Base-by-base conservation (phyloP, 495 filamentous ascomycete genomes). In the Darksidea phi region DNA sequence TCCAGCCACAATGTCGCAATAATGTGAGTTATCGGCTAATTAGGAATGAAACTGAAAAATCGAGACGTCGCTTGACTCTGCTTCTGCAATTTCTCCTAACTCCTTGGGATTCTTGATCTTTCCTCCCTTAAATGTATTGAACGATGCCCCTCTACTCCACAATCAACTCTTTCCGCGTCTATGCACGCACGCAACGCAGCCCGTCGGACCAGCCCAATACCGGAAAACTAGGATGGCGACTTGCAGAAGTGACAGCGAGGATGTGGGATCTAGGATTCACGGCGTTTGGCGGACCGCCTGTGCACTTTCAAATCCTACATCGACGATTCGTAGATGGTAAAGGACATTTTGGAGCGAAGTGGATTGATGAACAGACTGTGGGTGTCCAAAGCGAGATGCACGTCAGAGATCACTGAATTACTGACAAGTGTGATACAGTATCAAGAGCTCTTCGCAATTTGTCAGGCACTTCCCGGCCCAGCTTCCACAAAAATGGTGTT, bases 401-500 rank as follows among this genome's bases (percentile, higher is more conserved):
- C n/a, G n/a, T n/a, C n/a, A 10, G n/a, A n/a, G n/a, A n/a, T n/a
- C n/a, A n/a, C n/a, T n/a, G n/a, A n/a, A n/a, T n/a, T n/a, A n/a
- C n/a, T n/a, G n/a, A n/a, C n/a, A 21, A 13, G 32, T 2, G 12
- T 55, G 36, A 61, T 20, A 15, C 59, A 89, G 86, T 95, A 88
- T 73, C 87, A 91, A 73, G 89, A 95, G 67, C 79, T 92, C n/a
- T 95, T 93, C 71, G 87, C 86, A 18, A 75, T 95, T 60, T 87
- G 82, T 48, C 89, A 92, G 71, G 84, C 85, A 12, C 80, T 92
- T 18, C 84, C 87, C 0, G 90, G 90, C 0, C 89, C 90, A 0
- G 89, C 70, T 1, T 87, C 83, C 69, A 91, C 88, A n/a, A 93
- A 93, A 73, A 90, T 93, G 85, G 68, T 84, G 0, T 92, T 88